phyloP scores from a whole-genome alignment of 805 yeast genomes.

The Lachancea sp. region DNA sequence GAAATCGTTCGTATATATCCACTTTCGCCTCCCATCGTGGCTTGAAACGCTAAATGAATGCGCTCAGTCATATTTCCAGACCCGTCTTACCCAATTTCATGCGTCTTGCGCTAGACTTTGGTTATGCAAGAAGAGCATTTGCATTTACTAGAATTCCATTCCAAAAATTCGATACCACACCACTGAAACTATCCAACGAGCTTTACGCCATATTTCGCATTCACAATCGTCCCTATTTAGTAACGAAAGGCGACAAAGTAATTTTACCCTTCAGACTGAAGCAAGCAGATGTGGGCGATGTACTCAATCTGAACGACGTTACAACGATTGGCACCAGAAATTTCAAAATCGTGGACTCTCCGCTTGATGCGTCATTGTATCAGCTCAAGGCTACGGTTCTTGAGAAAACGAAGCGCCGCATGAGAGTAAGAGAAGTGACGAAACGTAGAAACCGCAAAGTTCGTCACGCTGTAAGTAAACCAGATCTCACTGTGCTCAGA shows the following conservation, averaged over 20 bases:
- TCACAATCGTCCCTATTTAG: constrained; percentile 78
- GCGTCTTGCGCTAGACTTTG: not conserved
- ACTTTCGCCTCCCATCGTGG: too few species aligned
- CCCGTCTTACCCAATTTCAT: not conserved
- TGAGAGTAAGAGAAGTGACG: constrained; percentile 64
- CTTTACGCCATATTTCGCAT: constrained; percentile 78
- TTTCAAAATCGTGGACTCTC: constrained; percentile 55
- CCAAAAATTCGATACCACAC: constrained; percentile 41
- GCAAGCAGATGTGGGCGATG: constrained; percentile 77
- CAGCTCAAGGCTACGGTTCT: constrained; percentile 68
- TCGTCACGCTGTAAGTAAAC: constrained; percentile 59
- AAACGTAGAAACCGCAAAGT: constrained; percentile 76
- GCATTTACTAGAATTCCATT: not conserved
- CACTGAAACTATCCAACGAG: constrained; percentile 60
- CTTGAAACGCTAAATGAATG: not conserved
- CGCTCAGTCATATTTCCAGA: not conserved
- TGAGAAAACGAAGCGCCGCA: constrained; percentile 81
- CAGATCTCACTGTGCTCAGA: constrained; percentile 69
- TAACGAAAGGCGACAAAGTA: constrained; percentile 85
- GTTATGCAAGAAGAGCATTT: not conserved
- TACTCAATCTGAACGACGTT: constrained; percentile 65
- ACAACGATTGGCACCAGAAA: constrained; percentile 80
- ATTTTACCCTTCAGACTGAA: constrained; percentile 72
- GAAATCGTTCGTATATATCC: not conserved
- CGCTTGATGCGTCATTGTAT: constrained; percentile 48